Evolutionary conservation across 2,329 filamentous ascomycete genomes (phyloP).

Genomic region (Neodidymelliopsis sp.): DNA sequence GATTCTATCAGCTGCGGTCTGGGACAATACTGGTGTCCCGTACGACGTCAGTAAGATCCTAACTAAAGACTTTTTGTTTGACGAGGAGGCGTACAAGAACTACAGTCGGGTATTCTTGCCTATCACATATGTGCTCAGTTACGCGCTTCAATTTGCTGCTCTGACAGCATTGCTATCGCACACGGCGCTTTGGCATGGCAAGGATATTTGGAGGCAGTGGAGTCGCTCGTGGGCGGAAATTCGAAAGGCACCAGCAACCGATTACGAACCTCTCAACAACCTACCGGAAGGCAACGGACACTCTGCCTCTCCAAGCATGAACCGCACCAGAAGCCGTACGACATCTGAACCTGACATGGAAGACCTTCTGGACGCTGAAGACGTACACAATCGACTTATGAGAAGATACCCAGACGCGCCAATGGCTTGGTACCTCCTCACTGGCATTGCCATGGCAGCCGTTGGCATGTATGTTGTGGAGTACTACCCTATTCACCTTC

Average conservation of each 20-base stretch:
- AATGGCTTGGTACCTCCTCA: conserved; percentile 79
- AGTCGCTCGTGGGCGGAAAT: conserved; percentile 72
- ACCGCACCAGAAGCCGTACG: conserved; percentile 37
- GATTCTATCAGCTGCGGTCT: conserved; percentile 83
- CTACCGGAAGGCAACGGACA: conserved; percentile 44
- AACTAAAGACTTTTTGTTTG: conserved; percentile 79
- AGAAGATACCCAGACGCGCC: conserved; percentile 82
- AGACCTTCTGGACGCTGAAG: conserved; percentile 72
- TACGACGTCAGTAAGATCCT: conserved; percentile 85
- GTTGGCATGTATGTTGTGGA: conserved; percentile 86
- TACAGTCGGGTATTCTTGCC: conserved; percentile 87
- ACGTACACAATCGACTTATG: conserved; percentile 87
- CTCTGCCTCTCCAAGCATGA: conserved; percentile 28
- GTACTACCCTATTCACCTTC: conserved; percentile 78
- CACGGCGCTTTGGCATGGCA: conserved; percentile 83
- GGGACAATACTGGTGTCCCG: conserved; percentile 80
- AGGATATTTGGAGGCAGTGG: conserved; percentile 81
- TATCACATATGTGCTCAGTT: conserved; percentile 87
- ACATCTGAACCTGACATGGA: conserved; percentile 51
- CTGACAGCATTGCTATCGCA: conserved; percentile 81
- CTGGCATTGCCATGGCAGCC: conserved; percentile 76
- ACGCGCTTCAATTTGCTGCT: conserved; percentile 85
- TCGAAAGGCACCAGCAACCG: conserved; percentile 43
- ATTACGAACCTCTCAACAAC: conserved; percentile 46
- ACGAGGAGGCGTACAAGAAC: conserved; percentile 75